Evolutionary conservation across 2,329 filamentous ascomycete genomes (phyloP), one percentile per base, ranked within the genome.

Genomic region (Chalara sp.): DNA sequence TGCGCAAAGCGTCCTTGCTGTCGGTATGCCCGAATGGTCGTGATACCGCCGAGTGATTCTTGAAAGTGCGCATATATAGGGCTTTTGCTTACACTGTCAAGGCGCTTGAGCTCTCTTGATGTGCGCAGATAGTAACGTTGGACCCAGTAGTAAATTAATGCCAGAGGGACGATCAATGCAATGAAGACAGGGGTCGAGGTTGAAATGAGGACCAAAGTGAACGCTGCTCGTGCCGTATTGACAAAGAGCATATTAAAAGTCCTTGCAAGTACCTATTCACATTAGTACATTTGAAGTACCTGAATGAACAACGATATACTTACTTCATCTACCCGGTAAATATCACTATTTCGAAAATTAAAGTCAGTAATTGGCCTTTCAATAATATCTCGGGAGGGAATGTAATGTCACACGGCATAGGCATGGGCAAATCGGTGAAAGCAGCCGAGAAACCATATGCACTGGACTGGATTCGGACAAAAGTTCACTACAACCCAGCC

Each of bases 61-160:
- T 99, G 93, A 73, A 99, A 99, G 69, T 99, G 95, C 6, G 93
- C 93, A 68, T 91, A 99, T 62, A 99, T 95, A 30, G 95, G 95
- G 67, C 91, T 96, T 62, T 90, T 85, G 67, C 87, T 96, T 59
- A 97, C 86, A 66, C 91, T 96, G 70, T 99, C 93, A 53, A 99
- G 77, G 58, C 93, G 81, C 76, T 99, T 99, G 57, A 99, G 78
- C 72, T 99, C 95, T 56, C 95, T 87, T 53, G 93, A 99, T 11
- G 93, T 96, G 56, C 91, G 82, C 46, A 99, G 80, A 68, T 99
- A 99, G 76, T 99, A 99, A 62, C 91, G 84, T 70, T 99, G 93
- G 61, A 97, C 95, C 71, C 84, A 95, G 60, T 95, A 79, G 51
- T 99, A 99, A 52, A 95, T 76, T 48, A 81, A 78, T 49, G 80